Percentiles rank a stretch among this genome's conserved stretches.
These are phyloP conservation scores for Zygoascus sp. DNA, from an alignment of 1,139 yeast species.

Conservation along the genomic window DNA sequence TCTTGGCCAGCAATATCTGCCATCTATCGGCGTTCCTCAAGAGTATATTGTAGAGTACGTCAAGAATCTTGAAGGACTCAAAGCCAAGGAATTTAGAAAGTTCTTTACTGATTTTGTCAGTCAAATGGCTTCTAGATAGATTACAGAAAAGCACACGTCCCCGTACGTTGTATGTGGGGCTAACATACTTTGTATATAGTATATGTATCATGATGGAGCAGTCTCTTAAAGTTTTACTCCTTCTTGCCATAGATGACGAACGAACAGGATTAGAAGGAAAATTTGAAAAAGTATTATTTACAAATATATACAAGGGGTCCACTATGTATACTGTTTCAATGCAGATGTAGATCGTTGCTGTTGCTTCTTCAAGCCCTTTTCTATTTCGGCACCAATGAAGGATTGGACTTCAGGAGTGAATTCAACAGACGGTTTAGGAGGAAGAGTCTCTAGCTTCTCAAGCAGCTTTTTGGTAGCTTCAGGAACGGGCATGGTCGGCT, in stretches of 20 bases:
- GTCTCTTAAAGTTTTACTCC: not conserved
- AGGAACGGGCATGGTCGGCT: conserved; percentile 71
- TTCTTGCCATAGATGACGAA: too few species aligned
- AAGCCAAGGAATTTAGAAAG: conserved; percentile 31
- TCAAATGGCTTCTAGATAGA: conserved; percentile 15
- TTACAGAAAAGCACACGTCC: not conserved
- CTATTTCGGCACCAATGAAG: conserved; percentile 52
- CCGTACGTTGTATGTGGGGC: too few species aligned
- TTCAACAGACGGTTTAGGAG: conserved; percentile 44
- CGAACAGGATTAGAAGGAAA: not conserved
- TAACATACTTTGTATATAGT: not conserved
- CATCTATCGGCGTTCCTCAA: conserved; percentile 31
- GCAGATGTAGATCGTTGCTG: conserved; percentile 30
- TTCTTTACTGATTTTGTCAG: conserved; percentile 25
- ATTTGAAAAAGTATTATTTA: not conserved
- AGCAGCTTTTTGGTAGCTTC: conserved; percentile 38
- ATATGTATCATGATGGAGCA: not conserved
- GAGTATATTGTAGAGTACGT: conserved; percentile 28
- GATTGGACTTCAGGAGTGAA: conserved; percentile 66
- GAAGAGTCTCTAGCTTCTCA: conserved; percentile 51
- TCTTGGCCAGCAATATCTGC: conserved; percentile 28
- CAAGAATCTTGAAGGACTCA: conserved; percentile 23
- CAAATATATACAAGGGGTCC: not conserved
- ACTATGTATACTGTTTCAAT: conserved; percentile 28
- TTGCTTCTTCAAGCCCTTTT: conserved; percentile 41